Evolutionary conservation across 257 asterid species (phyloP).

Genomic region (Orobanche coerulescens): DNA sequence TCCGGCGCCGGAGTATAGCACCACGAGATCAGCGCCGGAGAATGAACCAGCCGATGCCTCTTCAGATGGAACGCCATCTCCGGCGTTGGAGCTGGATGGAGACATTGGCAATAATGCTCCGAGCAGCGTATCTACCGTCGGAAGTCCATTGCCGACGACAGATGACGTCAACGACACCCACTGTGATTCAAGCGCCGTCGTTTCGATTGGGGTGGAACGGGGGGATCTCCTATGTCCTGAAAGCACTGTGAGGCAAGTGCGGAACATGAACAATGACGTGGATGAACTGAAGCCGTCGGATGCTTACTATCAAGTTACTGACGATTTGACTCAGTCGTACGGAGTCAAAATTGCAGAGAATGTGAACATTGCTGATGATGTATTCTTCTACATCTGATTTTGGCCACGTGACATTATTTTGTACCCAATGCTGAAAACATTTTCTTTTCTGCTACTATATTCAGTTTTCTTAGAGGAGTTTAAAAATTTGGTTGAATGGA

Average conservation of each 20-base stretch:
- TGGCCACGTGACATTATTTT: slow-evolving; percentile 19
- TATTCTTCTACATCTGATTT: slow-evolving; percentile 43
- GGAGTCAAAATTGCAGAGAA: slow-evolving; percentile 23
- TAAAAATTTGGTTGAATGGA: too few species aligned
- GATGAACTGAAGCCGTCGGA: slow-evolving; percentile 29
- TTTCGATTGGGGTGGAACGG: slow-evolving; percentile 33
- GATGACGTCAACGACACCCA: neutral
- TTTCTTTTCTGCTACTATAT: neutral
- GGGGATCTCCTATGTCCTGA: slow-evolving; percentile 49
- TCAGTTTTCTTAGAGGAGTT: too few species aligned
- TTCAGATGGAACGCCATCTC: slow-evolving; percentile 17
- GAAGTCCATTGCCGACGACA: slow-evolving; percentile 12
- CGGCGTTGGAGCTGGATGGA: slow-evolving; percentile 1
- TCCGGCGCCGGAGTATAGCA: neutral
- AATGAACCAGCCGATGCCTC: too few species aligned
- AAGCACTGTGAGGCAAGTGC: slow-evolving; percentile 22
- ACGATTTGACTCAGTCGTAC: slow-evolving; percentile 20
- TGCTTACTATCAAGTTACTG: slow-evolving; percentile 13
- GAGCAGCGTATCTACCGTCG: slow-evolving; percentile 2
- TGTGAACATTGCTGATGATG: slow-evolving; percentile 54
- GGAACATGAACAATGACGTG: slow-evolving; percentile 24
- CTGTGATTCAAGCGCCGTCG: slow-evolving; percentile 28
- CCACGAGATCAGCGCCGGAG: neutral
- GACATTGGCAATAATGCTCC: neutral
- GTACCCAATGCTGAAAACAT: neutral